A percentile compares a stretch with the other conserved stretches of the same genome.
These are phyloP conservation scores for Macrolepiota fuliginosa DNA, from an alignment of 768 basidiomycete species.

Conservation along the genomic window DNA sequence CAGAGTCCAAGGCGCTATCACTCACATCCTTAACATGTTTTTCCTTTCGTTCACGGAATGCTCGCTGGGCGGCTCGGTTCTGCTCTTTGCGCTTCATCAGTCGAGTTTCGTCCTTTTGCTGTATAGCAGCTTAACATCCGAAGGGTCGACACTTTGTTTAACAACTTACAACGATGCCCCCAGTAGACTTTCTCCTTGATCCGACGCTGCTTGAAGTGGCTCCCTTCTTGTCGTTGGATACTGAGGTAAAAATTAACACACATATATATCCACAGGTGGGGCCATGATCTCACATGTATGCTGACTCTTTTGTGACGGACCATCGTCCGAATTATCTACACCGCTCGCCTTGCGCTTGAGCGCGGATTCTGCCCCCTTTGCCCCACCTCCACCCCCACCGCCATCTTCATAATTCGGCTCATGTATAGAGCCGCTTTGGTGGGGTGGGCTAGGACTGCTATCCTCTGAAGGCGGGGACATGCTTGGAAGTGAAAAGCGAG, in stretches of 20 bases:
- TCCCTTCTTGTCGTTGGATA: slow-evolving; percentile 25
- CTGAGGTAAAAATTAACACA: slow-evolving; percentile 7
- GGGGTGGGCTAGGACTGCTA: slow-evolving; percentile 71
- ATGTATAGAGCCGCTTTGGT: slow-evolving; percentile 37
- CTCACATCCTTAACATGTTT: slow-evolving; percentile 95
- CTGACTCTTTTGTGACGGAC: slow-evolving; percentile 64
- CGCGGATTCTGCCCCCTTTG: slow-evolving; percentile 28
- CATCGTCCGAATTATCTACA: slow-evolving; percentile 54
- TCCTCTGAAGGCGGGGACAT: slow-evolving; percentile 69
- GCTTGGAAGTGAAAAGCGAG: slow-evolving; percentile 45
- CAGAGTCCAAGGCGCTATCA: slow-evolving; percentile 18
- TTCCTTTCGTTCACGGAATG: slow-evolving; percentile 96
- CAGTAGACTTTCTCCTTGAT: slow-evolving; percentile 34
- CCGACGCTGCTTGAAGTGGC: slow-evolving; percentile 19
- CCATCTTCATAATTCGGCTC: slow-evolving; percentile 35
- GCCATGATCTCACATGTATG: slow-evolving; percentile 49
- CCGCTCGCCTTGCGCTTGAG: slow-evolving; percentile 80
- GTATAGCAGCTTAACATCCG: background rate
- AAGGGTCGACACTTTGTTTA: slow-evolving; percentile 1
- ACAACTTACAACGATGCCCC: slow-evolving; percentile 25
- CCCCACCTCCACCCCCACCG: slow-evolving; percentile 18
- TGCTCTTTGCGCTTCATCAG: slow-evolving; percentile 92
- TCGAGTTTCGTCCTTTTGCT: slow-evolving; percentile 67
- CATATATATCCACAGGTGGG: background rate
- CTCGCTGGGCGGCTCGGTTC: slow-evolving; percentile 95